Evolutionary conservation across 1,284 basidiomycete species (phyloP).

Genomic region (Ceratobasidium papillatum): DNA sequence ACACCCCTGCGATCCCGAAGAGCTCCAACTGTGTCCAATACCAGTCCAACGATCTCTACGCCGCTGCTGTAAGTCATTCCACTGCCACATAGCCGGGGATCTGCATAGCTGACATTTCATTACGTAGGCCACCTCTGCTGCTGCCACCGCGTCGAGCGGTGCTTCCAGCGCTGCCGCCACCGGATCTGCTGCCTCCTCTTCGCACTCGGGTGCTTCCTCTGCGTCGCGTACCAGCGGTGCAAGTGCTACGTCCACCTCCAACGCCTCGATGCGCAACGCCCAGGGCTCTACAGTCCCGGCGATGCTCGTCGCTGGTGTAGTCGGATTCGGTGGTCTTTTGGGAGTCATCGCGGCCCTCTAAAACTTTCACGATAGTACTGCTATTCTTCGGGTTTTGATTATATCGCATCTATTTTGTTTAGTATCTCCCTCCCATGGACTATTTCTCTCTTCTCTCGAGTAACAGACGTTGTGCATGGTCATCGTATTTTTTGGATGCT

Average conservation of each 20-base stretch:
- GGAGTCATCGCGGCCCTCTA: constrained; percentile 29
- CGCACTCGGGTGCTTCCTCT: constrained; percentile 25
- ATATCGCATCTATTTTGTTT: constrained; percentile 12
- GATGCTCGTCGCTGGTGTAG: constrained; percentile 12
- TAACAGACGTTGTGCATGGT: not conserved
- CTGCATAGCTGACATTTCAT: not conserved
- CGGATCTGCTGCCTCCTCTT: constrained; percentile 18
- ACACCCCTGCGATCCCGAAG: constrained; percentile 51
- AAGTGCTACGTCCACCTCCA: constrained; percentile 12
- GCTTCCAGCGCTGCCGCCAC: constrained; percentile 46
- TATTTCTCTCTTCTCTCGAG: not conserved
- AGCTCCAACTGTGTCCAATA: constrained; percentile 53
- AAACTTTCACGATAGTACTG: constrained; percentile 18
- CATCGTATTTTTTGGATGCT: not conserved
- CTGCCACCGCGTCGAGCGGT: not conserved
- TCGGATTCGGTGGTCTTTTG: constrained; percentile 32
- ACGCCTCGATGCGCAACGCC: constrained; percentile 24
- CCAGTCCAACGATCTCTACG: constrained; percentile 51
- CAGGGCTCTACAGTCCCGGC: not conserved
- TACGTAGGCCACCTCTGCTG: not conserved
- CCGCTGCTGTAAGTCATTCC: constrained; percentile 29
- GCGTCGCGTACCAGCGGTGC: constrained; percentile 33
- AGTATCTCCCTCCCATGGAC: constrained; percentile 22
- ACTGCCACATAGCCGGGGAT: not conserved
- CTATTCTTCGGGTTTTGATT: constrained; percentile 20